phyloP scores from a whole-genome alignment of 176 grass and related monocot species.

The Olyra latifolia region DNA sequence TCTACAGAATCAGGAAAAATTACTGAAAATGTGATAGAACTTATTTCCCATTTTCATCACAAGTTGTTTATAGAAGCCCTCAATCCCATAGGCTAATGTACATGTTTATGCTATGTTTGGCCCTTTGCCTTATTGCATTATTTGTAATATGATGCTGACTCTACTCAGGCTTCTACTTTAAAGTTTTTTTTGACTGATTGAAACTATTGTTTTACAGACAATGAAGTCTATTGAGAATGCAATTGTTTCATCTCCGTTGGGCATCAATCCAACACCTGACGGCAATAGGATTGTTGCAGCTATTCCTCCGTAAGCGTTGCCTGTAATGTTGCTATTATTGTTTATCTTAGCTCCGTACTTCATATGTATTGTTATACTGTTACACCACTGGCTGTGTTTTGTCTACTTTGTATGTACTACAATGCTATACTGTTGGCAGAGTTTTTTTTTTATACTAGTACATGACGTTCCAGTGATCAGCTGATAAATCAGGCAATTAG shows the following conservation, averaged over 20 bases:
- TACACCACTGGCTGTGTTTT: neutral
- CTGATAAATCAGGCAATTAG: neutral
- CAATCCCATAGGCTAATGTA: neutral
- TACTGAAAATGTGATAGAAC: neutral
- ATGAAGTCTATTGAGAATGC: conserved; percentile 86
- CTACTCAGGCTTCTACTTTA: neutral
- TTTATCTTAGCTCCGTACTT: conserved; percentile 8
- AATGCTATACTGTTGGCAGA: neutral
- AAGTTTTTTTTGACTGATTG: conserved; percentile 11
- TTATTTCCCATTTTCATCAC: neutral
- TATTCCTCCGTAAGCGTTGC: conserved; percentile 70
- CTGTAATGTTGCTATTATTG: neutral
- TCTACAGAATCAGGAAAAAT: neutral
- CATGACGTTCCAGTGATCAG: neutral
- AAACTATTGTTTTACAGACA: conserved; percentile 45
- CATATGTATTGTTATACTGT: neutral
- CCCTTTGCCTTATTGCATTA: neutral
- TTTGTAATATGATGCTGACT: neutral
- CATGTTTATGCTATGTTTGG: neutral
- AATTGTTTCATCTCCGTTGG: conserved; percentile 78
- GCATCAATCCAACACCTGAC: conserved; percentile 85
- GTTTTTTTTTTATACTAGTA: neutral
- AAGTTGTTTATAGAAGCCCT: neutral
- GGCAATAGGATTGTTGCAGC: conserved; percentile 76
- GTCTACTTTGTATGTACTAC: neutral